phyloP scores from a whole-genome alignment of 768 basidiomycete genomes.

The Auriscalpium microsporum region DNA sequence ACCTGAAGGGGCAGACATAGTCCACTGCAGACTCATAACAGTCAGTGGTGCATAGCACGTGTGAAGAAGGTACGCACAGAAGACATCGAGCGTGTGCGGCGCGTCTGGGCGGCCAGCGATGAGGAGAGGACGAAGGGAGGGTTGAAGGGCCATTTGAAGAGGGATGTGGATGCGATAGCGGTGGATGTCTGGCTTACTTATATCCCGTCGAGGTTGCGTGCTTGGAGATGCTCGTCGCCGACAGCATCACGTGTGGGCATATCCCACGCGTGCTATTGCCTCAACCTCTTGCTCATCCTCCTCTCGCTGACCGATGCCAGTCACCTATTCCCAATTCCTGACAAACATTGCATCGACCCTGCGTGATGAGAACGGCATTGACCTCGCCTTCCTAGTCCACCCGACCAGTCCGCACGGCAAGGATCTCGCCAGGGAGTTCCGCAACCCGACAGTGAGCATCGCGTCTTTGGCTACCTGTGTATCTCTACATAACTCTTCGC shows the following conservation, averaged over 20 bases:
- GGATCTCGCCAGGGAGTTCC: conserved; percentile 64
- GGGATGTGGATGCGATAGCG: not conserved
- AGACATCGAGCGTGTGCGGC: conserved; percentile 75
- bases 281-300: not conserved
- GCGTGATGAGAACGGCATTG: conserved; percentile 53
- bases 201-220: not conserved
- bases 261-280: not conserved
- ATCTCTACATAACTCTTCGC: conserved; percentile 1
- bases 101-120: conserved; percentile 51
- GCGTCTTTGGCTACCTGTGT: not conserved
- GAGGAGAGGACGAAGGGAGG: conserved; percentile 55
- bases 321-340: conserved; percentile 52
- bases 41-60: not conserved
- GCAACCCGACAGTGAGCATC: conserved; percentile 41
- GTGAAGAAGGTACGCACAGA: conserved; percentile 38
- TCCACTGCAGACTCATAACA: conserved; percentile 51
- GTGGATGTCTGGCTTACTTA: not conserved
- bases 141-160: conserved; percentile 65
- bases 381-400: conserved; percentile 65
- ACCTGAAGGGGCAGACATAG: conserved; percentile 84
- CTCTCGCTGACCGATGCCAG: conserved; percentile 20
- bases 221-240: not conserved
- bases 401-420: conserved; percentile 74
- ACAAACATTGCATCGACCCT: conserved; percentile 55
- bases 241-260: not conserved